Evolutionary conservation across 345 rosid genomes (phyloP).

Genomic region (Sisymbrium altissimum): DNA sequence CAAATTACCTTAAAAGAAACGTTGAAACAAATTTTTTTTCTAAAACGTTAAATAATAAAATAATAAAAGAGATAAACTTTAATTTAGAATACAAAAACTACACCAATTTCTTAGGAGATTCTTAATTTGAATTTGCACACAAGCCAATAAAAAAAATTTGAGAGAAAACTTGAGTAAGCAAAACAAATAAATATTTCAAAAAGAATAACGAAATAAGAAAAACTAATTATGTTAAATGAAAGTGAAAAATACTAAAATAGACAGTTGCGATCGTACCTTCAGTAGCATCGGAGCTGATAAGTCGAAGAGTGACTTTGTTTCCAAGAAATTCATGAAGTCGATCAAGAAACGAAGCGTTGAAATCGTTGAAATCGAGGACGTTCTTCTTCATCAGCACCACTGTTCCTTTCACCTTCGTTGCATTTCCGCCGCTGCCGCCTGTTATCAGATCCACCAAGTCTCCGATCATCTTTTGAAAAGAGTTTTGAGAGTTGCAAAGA

Average conservation of each 20-base stretch:
- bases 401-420: constrained; percentile 51
- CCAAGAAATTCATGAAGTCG: constrained; percentile 62
- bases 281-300: constrained; percentile 54
- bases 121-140: not conserved
- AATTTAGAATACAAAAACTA: too few relatives aligned
- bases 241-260: not conserved
- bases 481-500: not conserved
- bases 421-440: constrained; percentile 20
- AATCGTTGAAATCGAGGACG: constrained; percentile 81
- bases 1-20: too few relatives aligned
- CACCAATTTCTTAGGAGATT: too few relatives aligned
- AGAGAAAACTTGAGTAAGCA: too few relatives aligned
- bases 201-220: not conserved
- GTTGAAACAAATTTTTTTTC: too few relatives aligned
- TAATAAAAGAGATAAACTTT: too few relatives aligned
- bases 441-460: constrained; percentile 29
- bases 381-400: constrained; percentile 89
- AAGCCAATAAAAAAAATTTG: not conserved
- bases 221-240: not conserved
- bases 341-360: constrained; percentile 60
- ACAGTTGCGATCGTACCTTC: constrained; percentile 31
- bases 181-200: too few relatives aligned
- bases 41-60: too few relatives aligned
- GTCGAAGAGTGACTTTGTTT: constrained; percentile 59
- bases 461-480: constrained; percentile 18